Evolutionary conservation across 805 yeast species (phyloP).

Genomic region (Candida insectorum): DNA sequence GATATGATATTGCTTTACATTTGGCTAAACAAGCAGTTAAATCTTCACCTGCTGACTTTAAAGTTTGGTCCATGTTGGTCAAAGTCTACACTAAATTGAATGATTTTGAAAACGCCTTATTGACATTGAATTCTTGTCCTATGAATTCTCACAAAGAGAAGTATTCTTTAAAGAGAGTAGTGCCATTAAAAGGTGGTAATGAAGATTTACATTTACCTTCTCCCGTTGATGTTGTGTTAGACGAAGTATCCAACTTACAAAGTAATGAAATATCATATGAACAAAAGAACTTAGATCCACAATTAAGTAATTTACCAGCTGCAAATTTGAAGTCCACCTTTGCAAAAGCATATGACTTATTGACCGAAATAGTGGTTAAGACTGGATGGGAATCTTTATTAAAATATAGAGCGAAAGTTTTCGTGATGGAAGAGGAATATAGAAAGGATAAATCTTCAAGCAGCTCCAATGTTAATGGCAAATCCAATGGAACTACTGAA

Average conservation of each 20-base stretch:
- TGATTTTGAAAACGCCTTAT: conserved; percentile 67
- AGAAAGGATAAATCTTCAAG: conserved; percentile 31
- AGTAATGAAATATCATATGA: conserved; percentile 64
- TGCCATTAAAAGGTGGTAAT: conserved; percentile 44
- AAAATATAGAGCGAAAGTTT: conserved; percentile 44
- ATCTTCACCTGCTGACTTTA: conserved; percentile 71
- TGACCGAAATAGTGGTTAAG: conserved; percentile 41
- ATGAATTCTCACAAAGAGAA: conserved; percentile 74
- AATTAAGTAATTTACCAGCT: conserved; percentile 62
- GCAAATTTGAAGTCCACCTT: conserved; percentile 55
- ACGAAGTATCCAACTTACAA: conserved; percentile 64
- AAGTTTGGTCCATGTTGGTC: conserved; percentile 69
- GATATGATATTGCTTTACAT: conserved; percentile 55
- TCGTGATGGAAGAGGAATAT: conserved; percentile 48
- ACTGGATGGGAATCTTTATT: conserved; percentile 46
- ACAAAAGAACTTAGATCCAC: conserved; percentile 62
- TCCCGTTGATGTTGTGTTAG: conserved; percentile 70
- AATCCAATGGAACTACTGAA: conserved; percentile 1
- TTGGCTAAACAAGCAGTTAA: conserved; percentile 64
- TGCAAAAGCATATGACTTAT: conserved; percentile 43
- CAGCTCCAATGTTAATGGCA: background rate
- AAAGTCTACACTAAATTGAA: conserved; percentile 59
- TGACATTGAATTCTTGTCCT: conserved; percentile 76
- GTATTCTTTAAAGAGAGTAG: conserved; percentile 57
- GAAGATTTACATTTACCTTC: conserved; percentile 69